A percentile compares a stretch with the other conserved stretches of the same genome.
These are phyloP conservation scores for Trametes cubensis DNA, from an alignment of 768 basidiomycete species.

Conservation along the genomic window DNA sequence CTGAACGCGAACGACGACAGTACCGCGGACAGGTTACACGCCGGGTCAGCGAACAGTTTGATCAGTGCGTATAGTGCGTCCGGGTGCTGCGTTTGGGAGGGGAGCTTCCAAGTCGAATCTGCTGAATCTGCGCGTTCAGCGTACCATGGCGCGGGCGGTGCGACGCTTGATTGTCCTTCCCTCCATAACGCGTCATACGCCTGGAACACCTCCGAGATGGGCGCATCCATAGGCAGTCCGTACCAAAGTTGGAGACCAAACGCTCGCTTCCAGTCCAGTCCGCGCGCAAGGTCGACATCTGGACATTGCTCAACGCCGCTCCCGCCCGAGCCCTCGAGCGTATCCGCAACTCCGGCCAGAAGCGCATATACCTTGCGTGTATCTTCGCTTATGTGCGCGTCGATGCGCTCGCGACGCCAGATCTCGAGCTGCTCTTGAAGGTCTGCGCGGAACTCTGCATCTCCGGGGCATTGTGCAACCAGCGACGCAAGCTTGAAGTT, in stretches of 20 bases:
- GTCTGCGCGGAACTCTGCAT: slow-evolving; percentile 72
- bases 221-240: slow-evolving; percentile 66
- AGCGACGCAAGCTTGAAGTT: slow-evolving; percentile 88
- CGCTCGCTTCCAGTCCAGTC: slow-evolving; percentile 91
- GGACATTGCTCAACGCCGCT: slow-evolving; percentile 53
- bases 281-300: slow-evolving; percentile 66
- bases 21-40: slow-evolving; percentile 66
- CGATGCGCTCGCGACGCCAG: slow-evolving; percentile 80
- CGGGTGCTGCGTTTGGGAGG: slow-evolving; percentile 44
- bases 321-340: slow-evolving; percentile 56
- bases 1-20: slow-evolving; percentile 77
- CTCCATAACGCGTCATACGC: slow-evolving; percentile 54
- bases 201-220: slow-evolving; percentile 69
- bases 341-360: slow-evolving; percentile 73
- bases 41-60: slow-evolving; percentile 72
- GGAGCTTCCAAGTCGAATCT: slow-evolving; percentile 45
- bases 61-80: slow-evolving; percentile 87
- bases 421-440: slow-evolving; percentile 73
- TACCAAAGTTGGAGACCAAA: slow-evolving; percentile 94
- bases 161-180: slow-evolving; percentile 43
- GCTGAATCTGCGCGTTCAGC: slow-evolving; percentile 35
- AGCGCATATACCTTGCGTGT: slow-evolving; percentile 83
- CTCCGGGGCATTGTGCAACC: slow-evolving; percentile 83
- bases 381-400: slow-evolving; percentile 64
- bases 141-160: slow-evolving; percentile 65